These are phyloP conservation scores for Stephanodiscus triporus DNA, from an alignment of 108 stramenopile species.

Conservation along the genomic window DNA sequence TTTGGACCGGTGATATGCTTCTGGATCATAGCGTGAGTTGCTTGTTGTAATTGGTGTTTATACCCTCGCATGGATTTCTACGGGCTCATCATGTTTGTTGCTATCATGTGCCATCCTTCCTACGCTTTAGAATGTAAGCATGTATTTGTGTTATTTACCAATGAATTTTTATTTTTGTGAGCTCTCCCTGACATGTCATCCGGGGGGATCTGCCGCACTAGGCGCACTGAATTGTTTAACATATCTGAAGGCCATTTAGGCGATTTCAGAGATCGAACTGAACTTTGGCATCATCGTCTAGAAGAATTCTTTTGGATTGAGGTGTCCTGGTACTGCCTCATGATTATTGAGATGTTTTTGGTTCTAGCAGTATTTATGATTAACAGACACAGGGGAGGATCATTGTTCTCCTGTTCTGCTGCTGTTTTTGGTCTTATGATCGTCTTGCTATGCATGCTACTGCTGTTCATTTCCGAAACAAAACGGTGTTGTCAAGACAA, in stretches of 20 bases:
- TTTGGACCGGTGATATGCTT: slow-evolving; percentile 46
- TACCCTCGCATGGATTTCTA: background rate
- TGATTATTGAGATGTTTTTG: slow-evolving; percentile 52
- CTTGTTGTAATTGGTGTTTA: background rate
- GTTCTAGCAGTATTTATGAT: slow-evolving; percentile 21
- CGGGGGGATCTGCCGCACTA: background rate
- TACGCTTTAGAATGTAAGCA: slow-evolving; percentile 6
- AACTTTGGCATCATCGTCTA: slow-evolving; percentile 22
- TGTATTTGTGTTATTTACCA: no score
- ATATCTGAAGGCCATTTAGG: slow-evolving; percentile 12
- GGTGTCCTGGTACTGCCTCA: slow-evolving; percentile 41
- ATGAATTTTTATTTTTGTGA: background rate
- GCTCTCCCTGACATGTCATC: background rate
- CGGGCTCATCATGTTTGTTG: background rate
- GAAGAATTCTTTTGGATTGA: slow-evolving; percentile 62
- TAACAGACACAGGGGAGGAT: slow-evolving; percentile 6
- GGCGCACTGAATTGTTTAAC: slow-evolving; percentile 49
- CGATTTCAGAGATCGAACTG: slow-evolving; percentile 20
- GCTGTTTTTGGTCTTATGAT: slow-evolving; percentile 61
- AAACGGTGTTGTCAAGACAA: slow-evolving; percentile 63
- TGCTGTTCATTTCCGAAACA: slow-evolving; percentile 65
- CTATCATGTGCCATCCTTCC: background rate
- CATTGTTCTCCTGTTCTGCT: slow-evolving; percentile 26
- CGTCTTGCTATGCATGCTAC: slow-evolving; percentile 48
- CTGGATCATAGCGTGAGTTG: slow-evolving; percentile 37